These are phyloP conservation scores for Ophiocordyceps sinensis DNA, from an alignment of 2,329 filamentous ascomycete species.

Conservation along the genomic window DNA sequence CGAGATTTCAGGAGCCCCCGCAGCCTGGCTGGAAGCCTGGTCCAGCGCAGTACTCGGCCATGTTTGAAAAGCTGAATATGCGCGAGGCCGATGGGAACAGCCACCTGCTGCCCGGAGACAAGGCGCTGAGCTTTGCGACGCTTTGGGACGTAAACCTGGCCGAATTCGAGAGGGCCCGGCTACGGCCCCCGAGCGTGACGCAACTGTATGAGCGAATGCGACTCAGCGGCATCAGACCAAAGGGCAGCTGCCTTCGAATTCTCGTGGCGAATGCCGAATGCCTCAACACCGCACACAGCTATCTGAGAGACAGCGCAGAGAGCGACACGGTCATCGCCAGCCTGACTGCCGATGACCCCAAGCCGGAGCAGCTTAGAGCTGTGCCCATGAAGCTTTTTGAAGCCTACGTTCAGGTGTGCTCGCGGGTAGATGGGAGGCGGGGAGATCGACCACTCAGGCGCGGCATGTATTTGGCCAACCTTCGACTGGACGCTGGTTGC, in stretches of 20 bases:
- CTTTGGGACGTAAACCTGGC: conserved; percentile 34
- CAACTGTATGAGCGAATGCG: conserved; percentile 47
- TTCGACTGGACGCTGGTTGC: conserved; percentile 9
- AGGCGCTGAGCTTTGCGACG: conserved; percentile 30
- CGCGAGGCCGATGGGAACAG: conserved; percentile 12
- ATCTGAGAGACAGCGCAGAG: conserved; percentile 30
- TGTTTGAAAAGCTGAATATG: conserved; percentile 42
- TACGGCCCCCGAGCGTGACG: conserved; percentile 42
- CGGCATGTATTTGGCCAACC: conserved; percentile 15
- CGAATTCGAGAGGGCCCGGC: conserved; percentile 49
- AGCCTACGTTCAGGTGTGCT: conserved; percentile 30
- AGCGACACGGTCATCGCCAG: conserved; percentile 2
- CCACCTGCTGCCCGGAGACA: conserved; percentile 42
- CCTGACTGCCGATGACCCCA: conserved; percentile 10
- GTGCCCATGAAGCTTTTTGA: conserved; percentile 24
- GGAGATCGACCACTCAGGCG: conserved; percentile 13
- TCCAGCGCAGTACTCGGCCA: conserved; percentile 37
- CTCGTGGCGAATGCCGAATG: conserved; percentile 39
- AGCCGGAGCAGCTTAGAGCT: conserved; percentile 8
- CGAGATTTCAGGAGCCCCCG: conserved; percentile 26
- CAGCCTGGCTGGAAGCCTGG: conserved; percentile 19
- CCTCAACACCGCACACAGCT: conserved; percentile 30
- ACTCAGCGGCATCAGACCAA: conserved; percentile 29
- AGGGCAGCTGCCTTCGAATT: conserved; percentile 34
- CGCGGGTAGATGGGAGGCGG: conserved; percentile 7